These are phyloP conservation scores for Moricandia arvensis DNA, from an alignment of 345 rosid genomes.

Conservation along the genomic window DNA sequence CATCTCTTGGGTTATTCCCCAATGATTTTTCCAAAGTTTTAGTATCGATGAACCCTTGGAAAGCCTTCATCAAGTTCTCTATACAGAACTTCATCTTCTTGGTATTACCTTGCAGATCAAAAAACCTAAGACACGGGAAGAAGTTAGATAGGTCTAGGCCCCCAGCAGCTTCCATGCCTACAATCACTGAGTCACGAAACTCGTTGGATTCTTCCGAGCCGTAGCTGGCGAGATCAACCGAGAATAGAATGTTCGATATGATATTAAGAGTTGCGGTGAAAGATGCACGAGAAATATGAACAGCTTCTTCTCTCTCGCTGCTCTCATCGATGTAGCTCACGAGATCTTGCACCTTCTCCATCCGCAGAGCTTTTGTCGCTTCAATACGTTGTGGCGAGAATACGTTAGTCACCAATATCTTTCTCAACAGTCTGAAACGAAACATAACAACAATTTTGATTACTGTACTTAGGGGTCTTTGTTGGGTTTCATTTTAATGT, in stretches of 20 bases:
- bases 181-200: conserved; percentile 1
- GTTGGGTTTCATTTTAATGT: neutral
- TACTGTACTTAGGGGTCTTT: neutral
- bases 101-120: conserved; percentile 23
- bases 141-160: conserved; percentile 17
- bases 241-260: conserved; percentile 26
- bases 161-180: conserved; percentile 7
- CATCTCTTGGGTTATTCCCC: neutral
- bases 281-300: conserved; percentile 25
- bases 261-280: conserved; percentile 21
- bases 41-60: conserved; percentile 30
- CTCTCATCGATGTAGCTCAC: conserved; percentile 14
- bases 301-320: conserved; percentile 18
- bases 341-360: conserved; percentile 23
- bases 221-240: conserved; percentile 21
- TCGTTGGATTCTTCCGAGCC: neutral
- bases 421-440: conserved; percentile 19
- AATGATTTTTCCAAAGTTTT: conserved; percentile 8
- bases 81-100: conserved; percentile 8
- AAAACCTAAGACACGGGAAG: conserved; percentile 18
- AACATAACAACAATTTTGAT: neutral
- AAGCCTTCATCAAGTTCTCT: conserved; percentile 7
- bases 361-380: conserved; percentile 4
- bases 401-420: neutral
- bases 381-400: conserved; percentile 24